These are phyloP conservation scores for Cinchona pubescens DNA, from an alignment of 257 asterid genomes.

Conservation along the genomic window DNA sequence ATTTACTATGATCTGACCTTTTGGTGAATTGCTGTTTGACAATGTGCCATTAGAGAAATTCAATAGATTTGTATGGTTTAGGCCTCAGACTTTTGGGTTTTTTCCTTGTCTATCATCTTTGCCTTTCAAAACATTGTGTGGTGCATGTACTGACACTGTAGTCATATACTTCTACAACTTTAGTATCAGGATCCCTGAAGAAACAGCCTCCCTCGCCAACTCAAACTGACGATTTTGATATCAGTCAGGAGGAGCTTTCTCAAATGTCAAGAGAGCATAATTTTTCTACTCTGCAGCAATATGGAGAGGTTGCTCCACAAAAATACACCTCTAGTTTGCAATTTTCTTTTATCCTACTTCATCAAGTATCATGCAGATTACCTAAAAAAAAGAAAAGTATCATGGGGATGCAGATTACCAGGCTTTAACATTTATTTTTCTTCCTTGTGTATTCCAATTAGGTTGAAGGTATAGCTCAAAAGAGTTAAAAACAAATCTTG, in stretches of 20 bases:
- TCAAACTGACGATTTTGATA: constrained; percentile 58
- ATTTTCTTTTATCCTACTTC: neutral
- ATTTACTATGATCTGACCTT: neutral
- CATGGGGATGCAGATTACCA: too few relatives aligned
- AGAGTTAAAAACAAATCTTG: constrained; percentile 56
- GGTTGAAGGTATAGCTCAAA: constrained; percentile 72
- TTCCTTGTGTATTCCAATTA: constrained; percentile 27
- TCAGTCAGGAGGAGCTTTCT: constrained; percentile 71
- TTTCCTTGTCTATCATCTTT: neutral
- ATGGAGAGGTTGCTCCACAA: constrained; percentile 77
- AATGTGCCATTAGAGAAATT: neutral
- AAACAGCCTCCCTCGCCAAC: constrained; percentile 35
- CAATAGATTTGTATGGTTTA: neutral
- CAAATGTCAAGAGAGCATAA: constrained; percentile 65
- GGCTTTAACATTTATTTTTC: neutral
- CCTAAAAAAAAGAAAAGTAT: too few relatives aligned
- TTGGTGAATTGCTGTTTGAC: too few relatives aligned
- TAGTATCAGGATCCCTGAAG: constrained; percentile 46
- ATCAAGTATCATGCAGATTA: neutral
- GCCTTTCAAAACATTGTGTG: too few relatives aligned
- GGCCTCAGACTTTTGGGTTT: neutral
- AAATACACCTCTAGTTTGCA: neutral
- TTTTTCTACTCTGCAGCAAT: constrained; percentile 52
- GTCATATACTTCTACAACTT: too few relatives aligned
- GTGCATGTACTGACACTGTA: too few relatives aligned